Percentiles rank a stretch among this genome's conserved stretches.
Evolutionary conservation across 768 basidiomycete genomes (phyloP).

Genomic region (Trametes coccinea): DNA sequence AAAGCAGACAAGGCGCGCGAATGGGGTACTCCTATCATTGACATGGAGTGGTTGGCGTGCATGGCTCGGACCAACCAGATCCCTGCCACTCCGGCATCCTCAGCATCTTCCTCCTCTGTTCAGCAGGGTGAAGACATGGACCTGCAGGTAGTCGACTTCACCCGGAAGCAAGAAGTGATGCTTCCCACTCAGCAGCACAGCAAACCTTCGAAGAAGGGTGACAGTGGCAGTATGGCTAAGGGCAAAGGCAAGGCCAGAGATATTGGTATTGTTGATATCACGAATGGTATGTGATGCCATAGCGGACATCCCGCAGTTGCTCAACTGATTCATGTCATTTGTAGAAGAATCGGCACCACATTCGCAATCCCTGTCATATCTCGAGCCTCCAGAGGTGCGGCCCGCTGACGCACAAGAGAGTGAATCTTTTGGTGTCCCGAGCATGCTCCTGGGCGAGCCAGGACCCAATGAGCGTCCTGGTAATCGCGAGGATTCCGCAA

Average conservation of each 20-base stretch:
- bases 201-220: not conserved
- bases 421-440: constrained; percentile 11
- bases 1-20: constrained; percentile 80
- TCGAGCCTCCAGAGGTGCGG: constrained; percentile 2
- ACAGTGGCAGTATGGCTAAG: constrained; percentile 32
- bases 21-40: constrained; percentile 78
- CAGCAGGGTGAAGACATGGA: constrained; percentile 6
- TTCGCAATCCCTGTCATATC: constrained; percentile 12
- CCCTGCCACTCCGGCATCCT: constrained; percentile 31
- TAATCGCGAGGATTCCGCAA: not conserved
- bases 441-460: constrained; percentile 4
- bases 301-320: not conserved
- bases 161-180: constrained; percentile 5
- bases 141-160: not conserved
- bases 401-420: constrained; percentile 1
- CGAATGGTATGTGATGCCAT: constrained; percentile 39
- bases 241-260: constrained; percentile 36
- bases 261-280: constrained; percentile 41
- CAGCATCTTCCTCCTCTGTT: not conserved
- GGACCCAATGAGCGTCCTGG: not conserved
- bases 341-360: not conserved
- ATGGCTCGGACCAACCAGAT: constrained; percentile 57
- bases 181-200: constrained; percentile 8
- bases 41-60: constrained; percentile 65
- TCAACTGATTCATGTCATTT: not conserved